These are phyloP conservation scores for Oryza officinalis DNA, from an alignment of 176 grass and related monocot species.

Conservation along the genomic window DNA sequence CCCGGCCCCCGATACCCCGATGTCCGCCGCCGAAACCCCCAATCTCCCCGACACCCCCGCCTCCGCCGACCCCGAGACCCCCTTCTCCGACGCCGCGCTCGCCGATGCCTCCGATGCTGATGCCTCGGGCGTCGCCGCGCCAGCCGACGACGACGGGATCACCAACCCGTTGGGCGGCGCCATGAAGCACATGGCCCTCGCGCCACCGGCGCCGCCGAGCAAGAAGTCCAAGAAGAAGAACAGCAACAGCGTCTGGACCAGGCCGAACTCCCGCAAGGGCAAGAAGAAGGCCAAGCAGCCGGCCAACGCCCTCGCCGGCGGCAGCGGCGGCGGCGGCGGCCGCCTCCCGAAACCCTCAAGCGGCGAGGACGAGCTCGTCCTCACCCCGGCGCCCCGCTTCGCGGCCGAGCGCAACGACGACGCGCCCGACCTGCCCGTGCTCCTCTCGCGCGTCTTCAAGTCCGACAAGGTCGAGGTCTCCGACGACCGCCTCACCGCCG, in stretches of 20 bases:
- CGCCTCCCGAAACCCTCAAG: slow-evolving; percentile 20
- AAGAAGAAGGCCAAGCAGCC: slow-evolving; percentile 76
- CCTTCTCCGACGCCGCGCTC: slow-evolving; percentile 33
- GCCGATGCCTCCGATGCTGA: slow-evolving; percentile 48
- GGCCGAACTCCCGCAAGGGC: slow-evolving; percentile 72
- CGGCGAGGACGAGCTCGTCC: slow-evolving; percentile 64
- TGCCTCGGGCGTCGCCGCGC: neutral
- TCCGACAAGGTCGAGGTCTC: slow-evolving; percentile 77
- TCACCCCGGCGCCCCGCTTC: slow-evolving; percentile 69
- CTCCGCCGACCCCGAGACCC: slow-evolving; percentile 38
- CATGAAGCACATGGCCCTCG: slow-evolving; percentile 44
- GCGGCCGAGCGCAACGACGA: slow-evolving; percentile 66
- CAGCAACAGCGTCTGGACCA: slow-evolving; percentile 75
- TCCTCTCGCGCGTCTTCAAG: slow-evolving; percentile 81
- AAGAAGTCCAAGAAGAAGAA: slow-evolving; percentile 92
- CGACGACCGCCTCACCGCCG: slow-evolving; percentile 70
- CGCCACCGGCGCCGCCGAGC: slow-evolving; percentile 37
- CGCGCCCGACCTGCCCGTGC: slow-evolving; percentile 53
- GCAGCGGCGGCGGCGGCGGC: slow-evolving; percentile 5
- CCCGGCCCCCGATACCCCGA: slow-evolving; percentile 20
- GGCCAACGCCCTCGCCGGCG: neutral
- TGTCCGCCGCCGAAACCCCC: slow-evolving; percentile 36
- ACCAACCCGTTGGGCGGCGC: slow-evolving; percentile 30
- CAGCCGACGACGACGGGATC: slow-evolving; percentile 37
- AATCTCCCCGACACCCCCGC: slow-evolving; percentile 47